phyloP scores from a whole-genome alignment of 225 moss, liverwort and hornwort genomes.

The Antitrichia curtipendula region DNA sequence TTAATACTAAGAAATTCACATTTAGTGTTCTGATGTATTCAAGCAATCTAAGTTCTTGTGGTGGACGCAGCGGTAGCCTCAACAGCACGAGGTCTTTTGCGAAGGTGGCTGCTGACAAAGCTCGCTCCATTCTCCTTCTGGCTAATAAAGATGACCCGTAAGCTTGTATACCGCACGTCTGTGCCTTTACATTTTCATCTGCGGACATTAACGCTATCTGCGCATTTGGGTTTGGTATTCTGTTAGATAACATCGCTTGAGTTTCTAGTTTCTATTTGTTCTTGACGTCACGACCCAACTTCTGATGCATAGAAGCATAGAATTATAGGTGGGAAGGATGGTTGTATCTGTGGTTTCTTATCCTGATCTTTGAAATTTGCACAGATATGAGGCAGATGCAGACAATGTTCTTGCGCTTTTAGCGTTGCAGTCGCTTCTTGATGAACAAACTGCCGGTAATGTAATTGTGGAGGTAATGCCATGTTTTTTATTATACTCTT shows the following conservation, averaged over 20 bases:
- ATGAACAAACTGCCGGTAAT: slow-evolving; percentile 28
- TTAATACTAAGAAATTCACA: neutral
- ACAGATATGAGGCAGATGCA: slow-evolving; percentile 64
- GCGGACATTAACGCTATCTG: neutral
- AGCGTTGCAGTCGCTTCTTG: slow-evolving; percentile 51
- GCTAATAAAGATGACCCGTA: slow-evolving; percentile 64
- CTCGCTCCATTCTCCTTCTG: slow-evolving; percentile 45
- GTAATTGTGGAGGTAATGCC: slow-evolving; percentile 51
- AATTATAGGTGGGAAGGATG: neutral
- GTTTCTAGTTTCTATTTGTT: neutral
- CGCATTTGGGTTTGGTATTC: neutral
- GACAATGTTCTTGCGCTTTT: slow-evolving; percentile 55
- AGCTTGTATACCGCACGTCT: neutral
- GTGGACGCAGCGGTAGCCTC: slow-evolving; percentile 44
- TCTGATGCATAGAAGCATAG: neutral
- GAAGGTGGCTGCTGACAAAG: slow-evolving; percentile 64
- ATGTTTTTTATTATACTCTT: neutral
- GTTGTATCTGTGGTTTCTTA: neutral
- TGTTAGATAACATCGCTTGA: neutral
- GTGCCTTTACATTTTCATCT: neutral
- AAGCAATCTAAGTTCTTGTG: neutral
- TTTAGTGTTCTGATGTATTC: neutral
- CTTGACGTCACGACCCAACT: neutral
- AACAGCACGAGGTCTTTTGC: slow-evolving; percentile 51
- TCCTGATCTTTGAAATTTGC: neutral